Percentiles rank a stretch among this genome's conserved stretches.
Evolutionary conservation across 495 filamentous ascomycete genomes (phyloP).

Genomic region (Trichoderma parareesei): DNA sequence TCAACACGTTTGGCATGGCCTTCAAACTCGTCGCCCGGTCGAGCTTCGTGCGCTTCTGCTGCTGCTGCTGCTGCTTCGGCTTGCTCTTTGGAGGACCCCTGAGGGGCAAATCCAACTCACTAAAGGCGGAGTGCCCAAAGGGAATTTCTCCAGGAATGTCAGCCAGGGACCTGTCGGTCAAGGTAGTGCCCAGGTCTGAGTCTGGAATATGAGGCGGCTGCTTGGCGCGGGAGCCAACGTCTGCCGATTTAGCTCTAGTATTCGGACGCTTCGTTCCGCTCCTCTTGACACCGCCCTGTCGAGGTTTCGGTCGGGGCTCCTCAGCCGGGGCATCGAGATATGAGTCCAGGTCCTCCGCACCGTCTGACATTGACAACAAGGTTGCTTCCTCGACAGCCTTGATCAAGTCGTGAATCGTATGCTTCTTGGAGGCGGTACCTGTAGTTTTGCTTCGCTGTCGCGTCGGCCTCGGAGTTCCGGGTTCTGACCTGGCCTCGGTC

Average conservation of each 20-base stretch:
- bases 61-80: conserved; percentile 17
- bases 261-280: not conserved
- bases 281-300: not conserved
- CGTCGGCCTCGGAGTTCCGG: conserved; percentile 19
- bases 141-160: conserved; percentile 51
- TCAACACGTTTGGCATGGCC: conserved; percentile 45
- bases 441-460: conserved; percentile 7
- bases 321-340: not conserved
- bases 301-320: not conserved
- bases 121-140: conserved; percentile 50
- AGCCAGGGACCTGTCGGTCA: conserved; percentile 38
- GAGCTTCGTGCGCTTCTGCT: conserved; percentile 31
- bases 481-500: conserved; percentile 12
- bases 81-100: conserved; percentile 33
- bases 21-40: conserved; percentile 38
- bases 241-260: not conserved
- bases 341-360: not conserved
- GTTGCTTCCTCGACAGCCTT: conserved; percentile 6
- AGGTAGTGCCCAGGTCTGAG: conserved; percentile 30
- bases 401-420: not conserved
- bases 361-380: not conserved
- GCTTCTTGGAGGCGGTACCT: not conserved
- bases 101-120: conserved; percentile 42
- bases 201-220: conserved; percentile 15
- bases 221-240: conserved; percentile 15